Base-by-base conservation (phyloP, 2,329 filamentous ascomycete species). In the Endothia cerciana region DNA sequence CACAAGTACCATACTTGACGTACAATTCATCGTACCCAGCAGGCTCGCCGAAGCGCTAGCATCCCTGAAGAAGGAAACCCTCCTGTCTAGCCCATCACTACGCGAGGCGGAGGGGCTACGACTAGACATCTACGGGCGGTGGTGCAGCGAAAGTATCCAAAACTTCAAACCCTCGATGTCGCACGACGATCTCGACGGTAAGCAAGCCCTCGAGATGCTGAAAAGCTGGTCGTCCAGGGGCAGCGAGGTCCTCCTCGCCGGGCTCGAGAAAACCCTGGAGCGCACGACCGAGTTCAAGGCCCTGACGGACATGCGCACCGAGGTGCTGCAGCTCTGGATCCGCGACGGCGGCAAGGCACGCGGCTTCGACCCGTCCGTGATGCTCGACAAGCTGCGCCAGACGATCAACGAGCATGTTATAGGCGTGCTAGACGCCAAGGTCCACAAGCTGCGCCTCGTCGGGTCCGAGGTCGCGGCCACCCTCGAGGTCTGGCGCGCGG, bases 131-230 rank as follows among this genome's bases (percentile, higher is more conserved):
- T 88, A 92, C 72, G 87, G 89, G 69, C 84, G 85, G 25, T 97
- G 93, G 91, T 91, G 95, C 69, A 85, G 91, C 22, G 88, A 93
- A 8, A 92, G 96, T 67, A 91, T 97, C 51, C 87, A 87, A 57
- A 91, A 90, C 70, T 97, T 96, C 74, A 94, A 89, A 0, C 94
- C 94, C 0, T 97, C 93, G 79, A 91, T 96, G 43, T 88, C 91
- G 38, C 89, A 96, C 71, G 92, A 94, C 70, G 91, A 95, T 70
- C 77, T 92, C 4, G 85, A 88, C 30, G 86, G 84, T 25, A 77
- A 81, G 30, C 84, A 88, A 67, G 86, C 87, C 0, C 82, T 84
- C 51, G 84, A 87, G 2, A 87, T 87, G 76, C 82, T 92, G 17
- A 83, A 82, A 28, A 75, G 74, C 36, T 94, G 91, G 91, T 87